These are phyloP conservation scores for Melaleuca quinquenervia DNA, from an alignment of 345 rosid species.

Conservation along the genomic window DNA sequence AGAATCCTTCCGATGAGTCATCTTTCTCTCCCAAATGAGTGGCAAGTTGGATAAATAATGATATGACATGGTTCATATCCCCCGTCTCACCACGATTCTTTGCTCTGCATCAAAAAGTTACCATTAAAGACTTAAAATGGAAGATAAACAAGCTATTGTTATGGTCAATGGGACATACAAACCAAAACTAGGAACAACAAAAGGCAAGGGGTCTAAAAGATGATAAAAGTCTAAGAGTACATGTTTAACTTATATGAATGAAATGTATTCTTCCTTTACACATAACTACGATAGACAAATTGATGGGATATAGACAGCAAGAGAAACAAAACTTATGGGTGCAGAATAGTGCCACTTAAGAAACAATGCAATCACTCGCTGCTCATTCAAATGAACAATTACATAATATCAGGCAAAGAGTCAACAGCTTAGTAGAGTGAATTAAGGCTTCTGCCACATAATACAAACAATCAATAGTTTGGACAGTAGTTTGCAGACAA, in stretches of 20 bases:
- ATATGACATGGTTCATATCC: conserved; percentile 62
- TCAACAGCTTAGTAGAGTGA: not conserved
- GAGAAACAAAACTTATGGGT: not conserved
- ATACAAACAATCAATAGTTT: not conserved
- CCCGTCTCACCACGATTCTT: conserved; percentile 67
- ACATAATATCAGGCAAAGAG: not conserved
- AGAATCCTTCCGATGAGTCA: conserved; percentile 39
- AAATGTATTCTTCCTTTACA: not conserved
- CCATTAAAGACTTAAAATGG: not conserved
- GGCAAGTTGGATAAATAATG: conserved; percentile 80
- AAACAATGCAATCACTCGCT: not conserved
- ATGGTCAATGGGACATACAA: not conserved
- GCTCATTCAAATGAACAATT: not conserved
- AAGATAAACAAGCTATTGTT: not conserved
- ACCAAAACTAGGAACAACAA: not conserved
- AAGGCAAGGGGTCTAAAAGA: not conserved
- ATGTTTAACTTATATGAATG: not conserved
- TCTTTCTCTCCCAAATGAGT: conserved; percentile 81
- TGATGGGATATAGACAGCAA: not conserved
- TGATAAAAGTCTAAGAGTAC: not conserved
- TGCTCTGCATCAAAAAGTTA: conserved; percentile 39
- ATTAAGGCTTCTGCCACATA: not conserved
- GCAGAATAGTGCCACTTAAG: not conserved
- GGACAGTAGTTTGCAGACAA: not conserved
- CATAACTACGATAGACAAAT: not conserved